Evolutionary conservation across 176 grass and related monocot genomes (phyloP).

Genomic region (Musa troglodytarum): DNA sequence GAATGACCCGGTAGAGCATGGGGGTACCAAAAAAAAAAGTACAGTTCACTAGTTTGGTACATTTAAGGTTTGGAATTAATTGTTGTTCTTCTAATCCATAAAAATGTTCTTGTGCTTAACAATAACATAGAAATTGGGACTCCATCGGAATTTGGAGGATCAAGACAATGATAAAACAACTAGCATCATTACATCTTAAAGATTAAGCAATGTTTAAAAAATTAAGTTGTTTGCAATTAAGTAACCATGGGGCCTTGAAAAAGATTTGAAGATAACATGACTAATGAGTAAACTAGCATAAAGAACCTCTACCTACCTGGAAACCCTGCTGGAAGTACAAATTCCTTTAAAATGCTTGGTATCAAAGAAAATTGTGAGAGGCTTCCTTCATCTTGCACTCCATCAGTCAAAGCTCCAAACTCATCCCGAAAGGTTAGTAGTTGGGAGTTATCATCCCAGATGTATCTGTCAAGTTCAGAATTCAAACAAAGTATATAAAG

Average conservation of each 20-base stretch:
- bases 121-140: not conserved
- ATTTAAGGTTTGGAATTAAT: no score
- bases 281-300: not conserved
- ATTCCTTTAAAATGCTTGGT: slow-evolving; percentile 43
- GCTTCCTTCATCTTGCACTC: slow-evolving; percentile 15
- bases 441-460: slow-evolving; percentile 34
- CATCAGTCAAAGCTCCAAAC: slow-evolving; percentile 12
- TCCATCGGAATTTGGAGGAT: not conserved
- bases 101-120: not conserved
- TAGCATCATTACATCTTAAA: not conserved
- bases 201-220: no score
- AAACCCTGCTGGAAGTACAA: slow-evolving; percentile 71
- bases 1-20: no score
- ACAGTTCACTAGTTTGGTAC: no score
- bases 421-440: slow-evolving; percentile 36
- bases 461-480: slow-evolving; percentile 38
- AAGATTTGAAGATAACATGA: not conserved
- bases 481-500: not conserved
- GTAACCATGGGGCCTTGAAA: not conserved
- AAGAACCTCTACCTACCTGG: slow-evolving; percentile 41
- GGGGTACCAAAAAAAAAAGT: no score
- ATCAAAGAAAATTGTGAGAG: slow-evolving; percentile 20
- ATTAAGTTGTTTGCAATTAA: not conserved
- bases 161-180: not conserved
- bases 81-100: not conserved